phyloP scores from a whole-genome alignment of 192 early-diverging fungal species.

The Podila epigama region DNA sequence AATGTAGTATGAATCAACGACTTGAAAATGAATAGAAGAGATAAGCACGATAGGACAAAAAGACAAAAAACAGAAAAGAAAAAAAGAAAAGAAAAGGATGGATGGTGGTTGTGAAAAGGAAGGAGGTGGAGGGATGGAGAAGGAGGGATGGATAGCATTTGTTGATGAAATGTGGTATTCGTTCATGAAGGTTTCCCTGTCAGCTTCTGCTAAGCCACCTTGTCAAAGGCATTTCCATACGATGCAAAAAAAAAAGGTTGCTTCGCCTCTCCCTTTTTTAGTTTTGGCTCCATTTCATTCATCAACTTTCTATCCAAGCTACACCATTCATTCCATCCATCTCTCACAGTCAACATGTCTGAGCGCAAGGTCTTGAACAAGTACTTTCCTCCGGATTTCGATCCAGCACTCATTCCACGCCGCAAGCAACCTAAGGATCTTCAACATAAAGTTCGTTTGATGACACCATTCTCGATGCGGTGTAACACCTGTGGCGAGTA shows the following conservation, averaged over 20 bases:
- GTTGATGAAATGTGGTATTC: not conserved
- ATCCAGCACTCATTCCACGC: slow-evolving; percentile 89
- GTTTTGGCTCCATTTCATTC: not conserved
- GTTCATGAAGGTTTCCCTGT: too few relatives aligned
- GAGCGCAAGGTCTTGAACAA: slow-evolving; percentile 93
- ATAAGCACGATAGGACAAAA: too few relatives aligned
- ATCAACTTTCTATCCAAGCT: not conserved
- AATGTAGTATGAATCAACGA: too few relatives aligned
- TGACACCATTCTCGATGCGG: slow-evolving; percentile 99
- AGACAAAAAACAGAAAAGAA: too few relatives aligned
- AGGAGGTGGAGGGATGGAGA: not conserved
- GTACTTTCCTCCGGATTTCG: slow-evolving; percentile 98
- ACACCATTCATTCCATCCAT: not conserved
- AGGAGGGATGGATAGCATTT: not conserved
- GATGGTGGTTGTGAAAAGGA: too few relatives aligned
- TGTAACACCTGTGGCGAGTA: slow-evolving; percentile 96
- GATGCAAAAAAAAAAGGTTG: not conserved
- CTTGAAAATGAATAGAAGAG: too few relatives aligned
- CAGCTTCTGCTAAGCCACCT: not conserved
- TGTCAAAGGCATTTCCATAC: too few relatives aligned
- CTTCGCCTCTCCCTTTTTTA: not conserved
- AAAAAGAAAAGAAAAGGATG: too few relatives aligned
- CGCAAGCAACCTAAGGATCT: slow-evolving; percentile 82
- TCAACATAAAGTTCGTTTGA: slow-evolving; percentile 96
- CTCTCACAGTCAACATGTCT: slow-evolving; percentile 11